These are phyloP conservation scores for Candida xyloterini DNA, from an alignment of 805 yeast species.

Conservation along the genomic window DNA sequence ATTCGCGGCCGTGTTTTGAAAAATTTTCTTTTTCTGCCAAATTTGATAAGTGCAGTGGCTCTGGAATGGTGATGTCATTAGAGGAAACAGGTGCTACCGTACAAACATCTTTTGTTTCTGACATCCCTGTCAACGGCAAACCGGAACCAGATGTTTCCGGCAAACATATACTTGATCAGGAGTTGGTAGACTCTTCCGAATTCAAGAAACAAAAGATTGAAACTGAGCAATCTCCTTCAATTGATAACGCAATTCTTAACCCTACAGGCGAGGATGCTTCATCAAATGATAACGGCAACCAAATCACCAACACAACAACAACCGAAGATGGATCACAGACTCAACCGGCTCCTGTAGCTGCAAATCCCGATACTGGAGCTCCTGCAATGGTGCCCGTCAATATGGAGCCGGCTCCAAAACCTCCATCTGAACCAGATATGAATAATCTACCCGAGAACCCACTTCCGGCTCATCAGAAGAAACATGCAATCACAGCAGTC, in stretches of 20 bases:
- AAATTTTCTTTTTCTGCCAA: conserved; percentile 19
- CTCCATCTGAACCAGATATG: conserved; percentile 72
- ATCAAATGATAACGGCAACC: background rate
- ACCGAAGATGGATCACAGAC: background rate
- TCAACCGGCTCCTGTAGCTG: conserved; percentile 1
- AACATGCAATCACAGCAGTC: conserved; percentile 72
- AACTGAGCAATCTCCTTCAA: background rate
- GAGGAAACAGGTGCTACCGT: conserved; percentile 23
- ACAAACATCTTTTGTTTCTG: conserved; percentile 14
- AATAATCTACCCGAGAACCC: conserved; percentile 63
- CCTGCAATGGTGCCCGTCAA: conserved; percentile 27
- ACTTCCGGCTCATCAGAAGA: conserved; percentile 78
- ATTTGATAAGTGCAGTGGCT: conserved; percentile 11
- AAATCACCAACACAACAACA: too few relatives aligned
- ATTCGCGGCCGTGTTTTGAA: conserved; percentile 9
- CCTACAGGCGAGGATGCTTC: background rate
- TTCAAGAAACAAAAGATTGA: conserved; percentile 13
- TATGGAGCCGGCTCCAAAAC: conserved; percentile 68
- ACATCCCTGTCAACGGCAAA: conserved; percentile 13
- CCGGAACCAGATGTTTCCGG: conserved; percentile 8
- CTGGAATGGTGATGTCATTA: conserved; percentile 28
- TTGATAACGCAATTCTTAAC: background rate
- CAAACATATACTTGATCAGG: conserved; percentile 13
- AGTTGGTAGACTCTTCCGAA: conserved; percentile 9
- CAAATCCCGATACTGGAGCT: conserved; percentile 19